Evolutionary conservation across 2,329 filamentous ascomycete genomes (phyloP), one percentile per base, ranked within the genome.

Genomic region (Shiraia sp.): DNA sequence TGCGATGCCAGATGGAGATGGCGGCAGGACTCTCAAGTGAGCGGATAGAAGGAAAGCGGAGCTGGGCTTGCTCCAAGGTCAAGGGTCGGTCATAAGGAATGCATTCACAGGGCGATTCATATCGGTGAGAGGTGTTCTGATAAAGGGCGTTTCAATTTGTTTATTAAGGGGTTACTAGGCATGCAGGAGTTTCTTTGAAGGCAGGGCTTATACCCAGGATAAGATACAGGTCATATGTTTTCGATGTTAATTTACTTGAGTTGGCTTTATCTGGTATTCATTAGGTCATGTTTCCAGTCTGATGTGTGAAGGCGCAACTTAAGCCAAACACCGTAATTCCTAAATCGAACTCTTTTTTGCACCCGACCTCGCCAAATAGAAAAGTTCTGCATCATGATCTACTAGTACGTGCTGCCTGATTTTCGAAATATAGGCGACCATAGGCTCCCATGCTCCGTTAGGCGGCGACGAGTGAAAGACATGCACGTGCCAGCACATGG

Each of bases 1-100:
- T 63, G 12, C 53, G 63, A 25, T 65, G 61, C 48, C 52, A 44
- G 25, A 36, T 60, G 23, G 61, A 65, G 38, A 53, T 38, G 19
- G 46, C 49, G 6, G 33, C 53, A 4, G 53, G 59, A 10, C 25
- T 57, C 2, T 57, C 52, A 31, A 46, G 44, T 24, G 47, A 40
- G 27, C 30, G 28, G 6, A 14, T 15, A n/a, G 14, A 33, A 3
- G 46, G 44, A 13, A 48, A 52, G 42, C 40, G 55, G 38, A 62
- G 53, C 14, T 54, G 57, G 47, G 53, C 59, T 10, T 65, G 61
- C 34, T 38, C 41, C 6, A 54, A 54, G 38, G 35, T 51, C 12
- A 35, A 27, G n/a, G 36, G 23, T 5, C 26, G 30, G 19, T 17
- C 28, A n/a, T 47, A 40, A 36, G 28, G 12, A 24, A 17, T 8